These are phyloP conservation scores for Globisporangium parvum DNA, from an alignment of 352 stramenopile species.

Conservation along the genomic window DNA sequence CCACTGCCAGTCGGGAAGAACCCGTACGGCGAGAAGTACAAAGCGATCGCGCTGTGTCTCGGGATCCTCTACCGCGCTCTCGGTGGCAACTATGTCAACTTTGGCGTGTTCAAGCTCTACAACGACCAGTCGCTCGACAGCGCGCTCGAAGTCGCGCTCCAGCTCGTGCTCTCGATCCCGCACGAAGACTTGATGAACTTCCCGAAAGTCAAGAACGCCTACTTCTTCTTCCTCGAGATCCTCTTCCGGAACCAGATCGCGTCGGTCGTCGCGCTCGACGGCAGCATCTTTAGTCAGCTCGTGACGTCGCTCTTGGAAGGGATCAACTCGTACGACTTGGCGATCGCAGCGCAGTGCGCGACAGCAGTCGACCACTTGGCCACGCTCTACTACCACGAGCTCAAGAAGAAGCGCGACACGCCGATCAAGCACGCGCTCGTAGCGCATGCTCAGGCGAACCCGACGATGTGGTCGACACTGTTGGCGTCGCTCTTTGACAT, in stretches of 20 bases:
- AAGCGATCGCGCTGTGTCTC: conserved; percentile 94
- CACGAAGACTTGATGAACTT: conserved; percentile 96
- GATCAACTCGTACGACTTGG: conserved; percentile 87
- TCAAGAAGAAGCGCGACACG: conserved; percentile 95
- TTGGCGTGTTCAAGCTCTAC: conserved; percentile 99
- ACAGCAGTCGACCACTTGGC: conserved; percentile 94
- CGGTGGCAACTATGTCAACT: conserved; percentile 97
- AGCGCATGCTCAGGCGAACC: conserved; percentile 89
- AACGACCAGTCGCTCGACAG: conserved; percentile 94
- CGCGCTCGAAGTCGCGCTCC: conserved; percentile 91
- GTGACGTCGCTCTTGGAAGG: conserved; percentile 91
- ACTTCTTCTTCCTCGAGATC: conserved; percentile 98
- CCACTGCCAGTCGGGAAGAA: conserved; percentile 75
- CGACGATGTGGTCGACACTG: conserved; percentile 88
- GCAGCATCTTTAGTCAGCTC: conserved; percentile 93
- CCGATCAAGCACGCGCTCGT: conserved; percentile 90
- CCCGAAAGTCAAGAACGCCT: conserved; percentile 97
- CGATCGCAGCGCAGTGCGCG: conserved; percentile 92
- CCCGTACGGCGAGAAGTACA: conserved; percentile 97
- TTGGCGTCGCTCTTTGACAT: conserved; percentile 94
- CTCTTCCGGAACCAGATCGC: conserved; percentile 97
- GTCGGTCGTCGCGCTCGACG: conserved; percentile 91
- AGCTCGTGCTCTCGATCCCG: conserved; percentile 94
- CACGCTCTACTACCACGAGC: conserved; percentile 94
- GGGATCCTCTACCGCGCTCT: conserved; percentile 85